Conservation (phyloP, 352 stramenopile species). For the Phytopythium helicoides region DNA sequence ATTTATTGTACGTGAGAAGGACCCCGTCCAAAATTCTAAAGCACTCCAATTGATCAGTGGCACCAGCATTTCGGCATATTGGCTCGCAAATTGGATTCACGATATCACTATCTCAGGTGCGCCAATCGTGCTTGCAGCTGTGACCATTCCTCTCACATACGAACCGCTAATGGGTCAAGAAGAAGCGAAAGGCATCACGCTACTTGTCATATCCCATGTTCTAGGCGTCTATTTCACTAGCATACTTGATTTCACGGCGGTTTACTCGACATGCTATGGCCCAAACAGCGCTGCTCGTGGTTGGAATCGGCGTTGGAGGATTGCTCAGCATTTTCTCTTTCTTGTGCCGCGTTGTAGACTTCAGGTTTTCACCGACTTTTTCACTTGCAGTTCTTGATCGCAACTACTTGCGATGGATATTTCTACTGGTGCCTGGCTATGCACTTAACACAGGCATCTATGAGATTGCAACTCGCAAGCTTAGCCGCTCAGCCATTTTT, state of each 20-base stretch:
- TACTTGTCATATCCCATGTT: too few species aligned
- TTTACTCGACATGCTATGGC: constrained; percentile 58
- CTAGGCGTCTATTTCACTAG: constrained; percentile 62
- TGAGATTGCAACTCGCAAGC: constrained; percentile 68
- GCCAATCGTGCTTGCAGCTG: constrained; percentile 33
- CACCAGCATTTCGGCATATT: constrained; percentile 50
- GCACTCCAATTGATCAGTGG: constrained; percentile 62
- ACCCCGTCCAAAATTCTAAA: constrained; percentile 63
- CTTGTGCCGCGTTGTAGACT: constrained; percentile 66
- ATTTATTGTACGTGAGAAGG: constrained; percentile 64
- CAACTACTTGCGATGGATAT: constrained; percentile 72
- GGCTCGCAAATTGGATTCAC: constrained; percentile 53
- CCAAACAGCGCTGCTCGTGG: constrained; percentile 66
- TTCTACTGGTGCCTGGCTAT: constrained; percentile 69
- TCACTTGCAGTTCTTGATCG: constrained; percentile 60
- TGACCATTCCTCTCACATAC: constrained; percentile 36
- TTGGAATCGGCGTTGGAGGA: constrained; percentile 52
- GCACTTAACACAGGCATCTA: constrained; percentile 65
- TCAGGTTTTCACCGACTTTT: constrained; percentile 31
- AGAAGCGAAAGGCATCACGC: constrained; percentile 40
- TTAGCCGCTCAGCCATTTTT: constrained; percentile 49
- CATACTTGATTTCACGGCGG: constrained; percentile 58
- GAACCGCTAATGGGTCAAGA: constrained; percentile 21
- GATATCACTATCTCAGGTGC: constrained; percentile 43
- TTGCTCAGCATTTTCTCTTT: constrained; percentile 80